Conservation (phyloP, 768 basidiomycete genomes). For the Boletellus emodensis region DNA sequence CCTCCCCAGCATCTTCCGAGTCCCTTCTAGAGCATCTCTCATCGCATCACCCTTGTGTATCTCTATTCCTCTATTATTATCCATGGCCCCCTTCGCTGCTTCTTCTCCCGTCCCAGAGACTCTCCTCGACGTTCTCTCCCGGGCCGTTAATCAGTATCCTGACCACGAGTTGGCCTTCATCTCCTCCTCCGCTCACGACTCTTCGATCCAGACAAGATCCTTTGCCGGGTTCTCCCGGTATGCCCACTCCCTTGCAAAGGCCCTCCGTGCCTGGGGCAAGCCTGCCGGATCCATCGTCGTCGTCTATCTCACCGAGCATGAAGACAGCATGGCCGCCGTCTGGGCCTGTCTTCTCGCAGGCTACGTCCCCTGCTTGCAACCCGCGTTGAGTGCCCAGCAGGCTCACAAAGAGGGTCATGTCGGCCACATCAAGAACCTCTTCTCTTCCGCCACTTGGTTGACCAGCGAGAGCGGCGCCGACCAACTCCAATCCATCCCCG, state of each 20-base stretch:
- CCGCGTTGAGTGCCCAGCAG: constrained; percentile 31
- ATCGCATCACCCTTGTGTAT: no score
- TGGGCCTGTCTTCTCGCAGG: constrained; percentile 31
- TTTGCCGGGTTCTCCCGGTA: constrained; percentile 18
- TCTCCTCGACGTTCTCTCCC: constrained; percentile 19
- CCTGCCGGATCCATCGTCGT: constrained; percentile 26
- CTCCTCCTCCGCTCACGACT: constrained; percentile 24
- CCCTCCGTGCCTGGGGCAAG: constrained; percentile 13
- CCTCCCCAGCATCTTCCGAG: no score
- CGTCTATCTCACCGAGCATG: constrained; percentile 31
- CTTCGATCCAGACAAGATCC: constrained; percentile 16
- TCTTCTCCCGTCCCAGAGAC: neutral
- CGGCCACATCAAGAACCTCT: constrained; percentile 25
- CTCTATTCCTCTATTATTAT: neutral
- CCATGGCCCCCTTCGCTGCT: neutral
- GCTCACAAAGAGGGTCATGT: constrained; percentile 31
- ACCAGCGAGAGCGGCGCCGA: constrained; percentile 24
- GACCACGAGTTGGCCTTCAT: constrained; percentile 22
- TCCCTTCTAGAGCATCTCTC: no score
- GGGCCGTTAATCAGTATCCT: constrained; percentile 19
- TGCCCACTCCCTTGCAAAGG: neutral
- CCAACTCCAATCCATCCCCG: constrained; percentile 15
- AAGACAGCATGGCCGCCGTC: constrained; percentile 32
- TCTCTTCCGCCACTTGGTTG: constrained; percentile 30
- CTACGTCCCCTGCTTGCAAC: constrained; percentile 31